These are phyloP conservation scores for Nemania bipapillata DNA, from an alignment of 2,329 filamentous ascomycete genomes.

Conservation along the genomic window DNA sequence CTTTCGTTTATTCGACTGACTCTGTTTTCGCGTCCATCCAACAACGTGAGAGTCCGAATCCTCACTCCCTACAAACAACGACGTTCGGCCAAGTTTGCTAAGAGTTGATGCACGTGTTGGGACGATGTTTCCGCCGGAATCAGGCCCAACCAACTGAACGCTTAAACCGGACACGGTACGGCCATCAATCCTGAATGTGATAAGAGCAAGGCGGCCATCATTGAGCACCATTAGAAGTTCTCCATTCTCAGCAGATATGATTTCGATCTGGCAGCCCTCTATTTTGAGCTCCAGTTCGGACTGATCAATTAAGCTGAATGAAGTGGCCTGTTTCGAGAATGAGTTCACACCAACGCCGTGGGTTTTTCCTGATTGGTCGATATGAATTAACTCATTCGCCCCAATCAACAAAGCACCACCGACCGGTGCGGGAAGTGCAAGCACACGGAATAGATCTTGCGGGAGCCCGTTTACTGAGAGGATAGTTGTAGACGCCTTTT, in stretches of 20 bases:
- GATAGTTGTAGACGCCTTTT: conserved; percentile 91
- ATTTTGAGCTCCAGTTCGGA: conserved; percentile 81
- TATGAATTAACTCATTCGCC: conserved; percentile 89
- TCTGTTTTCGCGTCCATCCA: conserved; percentile 77
- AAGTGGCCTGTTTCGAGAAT: conserved; percentile 83
- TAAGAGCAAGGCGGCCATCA: conserved; percentile 76
- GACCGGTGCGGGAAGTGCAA: conserved; percentile 85
- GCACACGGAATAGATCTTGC: conserved; percentile 83
- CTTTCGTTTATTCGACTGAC: conserved; percentile 70
- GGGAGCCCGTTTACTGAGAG: conserved; percentile 86
- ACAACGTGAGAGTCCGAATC: conserved; percentile 82
- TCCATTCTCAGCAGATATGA: conserved; percentile 78
- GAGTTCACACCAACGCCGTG: conserved; percentile 93
- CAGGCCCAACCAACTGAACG: conserved; percentile 71
- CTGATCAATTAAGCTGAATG: conserved; percentile 87
- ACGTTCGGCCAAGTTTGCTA: conserved; percentile 72
- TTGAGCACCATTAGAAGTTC: conserved; percentile 86
- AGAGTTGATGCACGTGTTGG: conserved; percentile 74
- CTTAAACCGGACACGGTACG: conserved; percentile 87
- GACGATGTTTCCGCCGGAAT: conserved; percentile 72
- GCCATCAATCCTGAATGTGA: conserved; percentile 88
- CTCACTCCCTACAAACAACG: conserved; percentile 87
- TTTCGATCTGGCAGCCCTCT: conserved; percentile 82
- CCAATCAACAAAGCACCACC: conserved; percentile 90
- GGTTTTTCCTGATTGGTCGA: conserved; percentile 93